Evolutionary conservation across 2,329 filamentous ascomycete species (phyloP).

Genomic region (Aspergillus transmontanensis): DNA sequence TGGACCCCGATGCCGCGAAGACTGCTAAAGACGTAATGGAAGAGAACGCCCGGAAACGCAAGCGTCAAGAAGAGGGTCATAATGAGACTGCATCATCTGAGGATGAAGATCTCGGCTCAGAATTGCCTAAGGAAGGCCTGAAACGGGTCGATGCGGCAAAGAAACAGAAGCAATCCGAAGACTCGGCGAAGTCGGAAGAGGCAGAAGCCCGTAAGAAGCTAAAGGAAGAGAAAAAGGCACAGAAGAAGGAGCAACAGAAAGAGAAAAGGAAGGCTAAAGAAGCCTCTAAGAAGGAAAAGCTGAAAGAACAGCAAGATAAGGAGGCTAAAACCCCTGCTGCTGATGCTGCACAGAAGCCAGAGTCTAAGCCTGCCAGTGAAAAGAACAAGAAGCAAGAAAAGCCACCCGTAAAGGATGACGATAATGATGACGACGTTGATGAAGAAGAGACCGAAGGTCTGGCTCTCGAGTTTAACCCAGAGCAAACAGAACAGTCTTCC

Average conservation of each 20-base stretch:
- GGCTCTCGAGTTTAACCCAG: slow-evolving; percentile 48
- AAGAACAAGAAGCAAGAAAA: slow-evolving; percentile 22
- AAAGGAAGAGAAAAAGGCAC: slow-evolving; percentile 42
- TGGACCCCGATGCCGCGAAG: slow-evolving; percentile 88
- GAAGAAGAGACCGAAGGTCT: slow-evolving; percentile 54
- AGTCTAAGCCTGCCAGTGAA: slow-evolving; percentile 22
- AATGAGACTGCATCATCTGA: slow-evolving; percentile 43
- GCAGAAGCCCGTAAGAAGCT: slow-evolving; percentile 39
- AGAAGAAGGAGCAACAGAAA: slow-evolving; percentile 55
- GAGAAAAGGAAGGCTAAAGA: slow-evolving; percentile 52
- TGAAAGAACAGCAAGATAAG: slow-evolving; percentile 34
- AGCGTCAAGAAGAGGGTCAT: slow-evolving; percentile 64
- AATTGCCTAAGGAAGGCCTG: slow-evolving; percentile 64
- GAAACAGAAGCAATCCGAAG: slow-evolving; percentile 57
- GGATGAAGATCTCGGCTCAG: slow-evolving; percentile 46
- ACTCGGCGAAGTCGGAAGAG: slow-evolving; percentile 31
- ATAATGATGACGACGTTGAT: slow-evolving; percentile 30
- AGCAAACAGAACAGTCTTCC: slow-evolving; percentile 42
- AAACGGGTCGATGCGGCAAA: slow-evolving; percentile 50
- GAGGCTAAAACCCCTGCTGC: slow-evolving; percentile 20
- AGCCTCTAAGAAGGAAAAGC: slow-evolving; percentile 36
- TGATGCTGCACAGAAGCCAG: slow-evolving; percentile 24
- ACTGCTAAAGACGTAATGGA: slow-evolving; percentile 93
- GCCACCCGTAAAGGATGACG: slow-evolving; percentile 25
- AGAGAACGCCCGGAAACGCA: slow-evolving; percentile 78